These are phyloP conservation scores for Talaromyces albobiverticillius DNA, from an alignment of 2,329 filamentous ascomycete genomes.

Conservation along the genomic window DNA sequence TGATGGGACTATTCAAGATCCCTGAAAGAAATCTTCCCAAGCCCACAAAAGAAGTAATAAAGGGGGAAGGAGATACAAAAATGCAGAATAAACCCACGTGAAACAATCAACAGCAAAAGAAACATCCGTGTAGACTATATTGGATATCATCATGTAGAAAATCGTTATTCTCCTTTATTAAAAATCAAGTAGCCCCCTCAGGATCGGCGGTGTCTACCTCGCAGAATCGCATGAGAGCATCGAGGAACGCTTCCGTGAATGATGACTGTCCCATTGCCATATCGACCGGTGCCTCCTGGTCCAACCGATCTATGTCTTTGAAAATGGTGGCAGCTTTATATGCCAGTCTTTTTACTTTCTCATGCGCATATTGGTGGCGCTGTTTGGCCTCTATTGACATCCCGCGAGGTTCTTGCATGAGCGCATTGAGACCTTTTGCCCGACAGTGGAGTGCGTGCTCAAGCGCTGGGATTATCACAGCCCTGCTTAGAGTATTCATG, in stretches of 20 bases:
- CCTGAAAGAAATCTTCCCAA: no score
- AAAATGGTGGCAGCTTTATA: constrained; percentile 80
- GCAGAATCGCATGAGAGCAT: constrained; percentile 75
- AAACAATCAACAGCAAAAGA: not conserved
- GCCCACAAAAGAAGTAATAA: no score
- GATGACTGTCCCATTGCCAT: constrained; percentile 90
- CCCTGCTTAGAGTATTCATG: constrained; percentile 9
- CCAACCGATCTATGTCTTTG: constrained; percentile 84
- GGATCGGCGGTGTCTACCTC: constrained; percentile 85
- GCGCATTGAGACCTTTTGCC: constrained; percentile 51
- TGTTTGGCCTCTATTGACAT: constrained; percentile 45
- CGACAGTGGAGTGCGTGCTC: constrained; percentile 87
- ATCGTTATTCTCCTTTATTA: not conserved
- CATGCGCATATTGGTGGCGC: constrained; percentile 73
- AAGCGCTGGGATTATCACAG: constrained; percentile 84
- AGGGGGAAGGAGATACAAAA: not conserved
- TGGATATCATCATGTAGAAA: not conserved
- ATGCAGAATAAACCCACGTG: not conserved
- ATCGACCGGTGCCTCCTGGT: constrained; percentile 80
- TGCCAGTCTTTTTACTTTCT: constrained; percentile 76
- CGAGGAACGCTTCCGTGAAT: constrained; percentile 86
- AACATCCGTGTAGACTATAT: not conserved
- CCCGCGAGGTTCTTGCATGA: constrained; percentile 36
- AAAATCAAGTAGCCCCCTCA: constrained; percentile 10
- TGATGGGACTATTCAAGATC: no score